Conservation (phyloP, 2,329 filamentous ascomycete species). For the Trichoderma koningii region DNA sequence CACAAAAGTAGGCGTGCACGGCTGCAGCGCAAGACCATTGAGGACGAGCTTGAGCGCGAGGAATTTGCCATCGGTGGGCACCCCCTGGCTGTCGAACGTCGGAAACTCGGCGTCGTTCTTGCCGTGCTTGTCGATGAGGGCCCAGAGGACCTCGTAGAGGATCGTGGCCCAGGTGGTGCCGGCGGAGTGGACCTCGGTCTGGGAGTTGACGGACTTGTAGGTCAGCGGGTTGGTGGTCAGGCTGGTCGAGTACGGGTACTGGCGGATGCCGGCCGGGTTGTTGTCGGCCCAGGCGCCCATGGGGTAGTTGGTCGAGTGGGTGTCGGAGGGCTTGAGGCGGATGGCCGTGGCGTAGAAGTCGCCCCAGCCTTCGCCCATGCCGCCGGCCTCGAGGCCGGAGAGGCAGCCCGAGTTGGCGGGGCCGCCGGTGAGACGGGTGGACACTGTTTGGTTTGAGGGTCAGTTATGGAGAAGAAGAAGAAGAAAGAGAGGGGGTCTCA, state of each 20-base stretch:
- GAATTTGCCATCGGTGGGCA: slow-evolving; percentile 56
- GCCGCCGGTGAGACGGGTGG: slow-evolving; percentile 60
- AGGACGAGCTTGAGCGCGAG: slow-evolving; percentile 55
- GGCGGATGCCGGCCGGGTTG: slow-evolving; percentile 49
- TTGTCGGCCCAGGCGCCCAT: slow-evolving; percentile 55
- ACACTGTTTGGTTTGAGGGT: slow-evolving; percentile 41
- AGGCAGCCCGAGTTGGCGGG: slow-evolving; percentile 56
- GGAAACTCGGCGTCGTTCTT: slow-evolving; percentile 49
- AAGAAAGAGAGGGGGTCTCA: no score
- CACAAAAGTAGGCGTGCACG: slow-evolving; percentile 57
- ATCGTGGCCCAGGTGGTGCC: slow-evolving; percentile 56
- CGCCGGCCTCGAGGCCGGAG: slow-evolving; percentile 49
- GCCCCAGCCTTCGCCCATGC: slow-evolving; percentile 62
- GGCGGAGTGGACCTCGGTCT: slow-evolving; percentile 48
- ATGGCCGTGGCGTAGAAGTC: slow-evolving; percentile 58
- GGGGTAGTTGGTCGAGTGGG: slow-evolving; percentile 48
- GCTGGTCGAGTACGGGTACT: slow-evolving; percentile 55
- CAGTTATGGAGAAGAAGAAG: slow-evolving; percentile 1
- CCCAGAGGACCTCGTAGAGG: slow-evolving; percentile 60
- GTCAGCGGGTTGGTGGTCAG: slow-evolving; percentile 52
- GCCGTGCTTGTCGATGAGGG: slow-evolving; percentile 58
- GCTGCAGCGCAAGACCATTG: slow-evolving; percentile 56
- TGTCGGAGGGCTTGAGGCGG: slow-evolving; percentile 50
- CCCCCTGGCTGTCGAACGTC: slow-evolving; percentile 44
- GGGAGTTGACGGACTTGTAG: slow-evolving; percentile 48